These are phyloP conservation scores for Acrodontium crateriforme DNA, from an alignment of 2,329 filamentous ascomycete species.

Conservation along the genomic window DNA sequence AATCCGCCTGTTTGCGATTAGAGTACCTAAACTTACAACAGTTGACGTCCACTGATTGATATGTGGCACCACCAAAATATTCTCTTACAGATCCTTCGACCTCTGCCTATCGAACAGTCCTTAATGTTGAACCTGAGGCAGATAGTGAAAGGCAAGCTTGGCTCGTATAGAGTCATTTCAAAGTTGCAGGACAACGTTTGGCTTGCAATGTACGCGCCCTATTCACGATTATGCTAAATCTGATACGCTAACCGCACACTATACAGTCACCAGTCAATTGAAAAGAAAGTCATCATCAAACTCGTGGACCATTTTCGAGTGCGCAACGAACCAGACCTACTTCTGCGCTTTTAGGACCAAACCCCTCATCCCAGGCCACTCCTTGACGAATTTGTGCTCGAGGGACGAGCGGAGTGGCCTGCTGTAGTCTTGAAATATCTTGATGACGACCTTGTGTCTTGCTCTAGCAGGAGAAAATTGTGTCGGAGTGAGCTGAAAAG, in stretches of 20 bases:
- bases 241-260: not conserved
- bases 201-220: slow-evolving; percentile 2
- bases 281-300: slow-evolving; percentile 5
- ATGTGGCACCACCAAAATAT: too few relatives aligned
- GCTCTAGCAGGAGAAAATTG: not conserved
- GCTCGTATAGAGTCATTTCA: slow-evolving; percentile 1
- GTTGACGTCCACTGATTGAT: too few relatives aligned
- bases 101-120: too few relatives aligned
- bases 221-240: not conserved
- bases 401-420: not conserved
- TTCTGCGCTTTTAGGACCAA: slow-evolving; percentile 2
- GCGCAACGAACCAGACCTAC: slow-evolving; percentile 3
- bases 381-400: slow-evolving; percentile 3
- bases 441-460: slow-evolving; percentile 1
- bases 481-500: slow-evolving; percentile 5
- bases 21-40: too few relatives aligned
- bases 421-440: slow-evolving; percentile 3
- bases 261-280: slow-evolving; percentile 1
- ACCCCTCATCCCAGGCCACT: slow-evolving; percentile 4
- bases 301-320: slow-evolving; percentile 1
- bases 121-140: slow-evolving; percentile 1
- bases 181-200: slow-evolving; percentile 3
- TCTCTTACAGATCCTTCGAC: too few relatives aligned
- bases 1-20: too few relatives aligned
- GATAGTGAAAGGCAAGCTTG: slow-evolving; percentile 2